Evolutionary conservation across 164 flowering plant species (phyloP), one percentile per base, ranked within the genome.

Genomic region (Magnolia kwangsiensis): DNA sequence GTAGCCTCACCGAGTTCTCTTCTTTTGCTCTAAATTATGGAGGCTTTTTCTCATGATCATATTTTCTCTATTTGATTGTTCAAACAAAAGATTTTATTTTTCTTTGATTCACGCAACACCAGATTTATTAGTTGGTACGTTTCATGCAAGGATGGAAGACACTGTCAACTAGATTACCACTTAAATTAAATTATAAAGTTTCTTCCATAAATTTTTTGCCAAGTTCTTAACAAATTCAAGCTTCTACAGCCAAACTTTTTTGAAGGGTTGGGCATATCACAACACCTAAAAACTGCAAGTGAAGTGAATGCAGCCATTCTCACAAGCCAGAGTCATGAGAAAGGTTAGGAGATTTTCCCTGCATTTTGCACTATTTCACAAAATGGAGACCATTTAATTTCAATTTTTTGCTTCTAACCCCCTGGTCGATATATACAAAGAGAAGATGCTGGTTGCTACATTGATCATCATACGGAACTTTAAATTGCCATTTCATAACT

Each of bases 291-390:
- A 88, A 96, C 97, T 37, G 98, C 98, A 16, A 94, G 90, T 84
- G 99, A 92, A 83, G 97, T 96, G 75, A 94, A 96, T 86, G 97
- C 98, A 67, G 99, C 98, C 78, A 96, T 96, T 67, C 96, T 96
- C 66, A 92, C 93, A 21, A 94, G 98, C 84, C 98, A 96, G 87
- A 94, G 94, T 84, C 98, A 91, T 84, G 99, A 96, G 85, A 96
- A 96, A 85, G 98, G 98, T 91, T 58, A 8, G 80, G 51, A 72
- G 37, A 23, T 77, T 71, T 51, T 31, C 27, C 19, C 18, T 67
- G 71, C 20, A 37, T 71, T 37, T 37, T 27, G 73, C 29, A 24
- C 31, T 14, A 10, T 20, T 45, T 70, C 5, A 68, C 49, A 27
- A 31, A 68, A 68, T 68, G 2, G 23, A 18, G 16, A 31, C 10